Percentiles rank a stretch among this genome's conserved stretches.
These are phyloP conservation scores for Stemphylium vesicarium DNA, from an alignment of 2,329 filamentous ascomycete genomes.

Conservation along the genomic window DNA sequence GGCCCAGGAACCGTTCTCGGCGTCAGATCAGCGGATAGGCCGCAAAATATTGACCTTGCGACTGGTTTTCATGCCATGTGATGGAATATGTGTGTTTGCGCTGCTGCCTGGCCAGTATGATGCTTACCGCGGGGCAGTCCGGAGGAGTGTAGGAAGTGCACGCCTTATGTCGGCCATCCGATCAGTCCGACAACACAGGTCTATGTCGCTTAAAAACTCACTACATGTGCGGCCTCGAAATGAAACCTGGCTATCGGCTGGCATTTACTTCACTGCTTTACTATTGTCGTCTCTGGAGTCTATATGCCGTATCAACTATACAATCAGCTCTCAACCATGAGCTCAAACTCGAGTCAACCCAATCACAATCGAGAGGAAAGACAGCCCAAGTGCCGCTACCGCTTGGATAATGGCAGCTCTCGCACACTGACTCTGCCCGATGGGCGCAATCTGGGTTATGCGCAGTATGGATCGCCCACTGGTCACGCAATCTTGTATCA, in stretches of 20 bases:
- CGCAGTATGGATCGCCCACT: slow-evolving; percentile 37
- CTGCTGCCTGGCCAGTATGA: slow-evolving; percentile 1
- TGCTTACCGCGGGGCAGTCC: not conserved
- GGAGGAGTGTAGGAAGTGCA: not conserved
- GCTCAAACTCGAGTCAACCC: not conserved
- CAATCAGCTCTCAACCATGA: not conserved
- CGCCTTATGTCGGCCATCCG: slow-evolving; percentile 1
- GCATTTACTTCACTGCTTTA: no score
- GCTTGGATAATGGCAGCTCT: slow-evolving; percentile 35
- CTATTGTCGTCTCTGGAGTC: no score
- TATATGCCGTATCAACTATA: no score
- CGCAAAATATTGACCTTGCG: not conserved
- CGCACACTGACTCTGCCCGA: slow-evolving; percentile 41
- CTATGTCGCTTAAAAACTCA: not conserved
- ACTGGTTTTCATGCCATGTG: not conserved
- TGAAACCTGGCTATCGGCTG: no score
- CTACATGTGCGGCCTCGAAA: not conserved
- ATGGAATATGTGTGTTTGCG: not conserved
- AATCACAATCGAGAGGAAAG: not conserved
- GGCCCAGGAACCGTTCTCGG: no score
- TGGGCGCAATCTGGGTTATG: slow-evolving; percentile 48
- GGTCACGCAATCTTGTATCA: slow-evolving; percentile 36
- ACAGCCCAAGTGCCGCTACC: slow-evolving; percentile 15
- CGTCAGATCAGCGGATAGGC: no score
- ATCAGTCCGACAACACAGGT: not conserved